Percentiles rank a stretch among this genome's conserved stretches.
phyloP scores from a whole-genome alignment of 768 basidiomycete genomes.

The Leccinellum albellum region DNA sequence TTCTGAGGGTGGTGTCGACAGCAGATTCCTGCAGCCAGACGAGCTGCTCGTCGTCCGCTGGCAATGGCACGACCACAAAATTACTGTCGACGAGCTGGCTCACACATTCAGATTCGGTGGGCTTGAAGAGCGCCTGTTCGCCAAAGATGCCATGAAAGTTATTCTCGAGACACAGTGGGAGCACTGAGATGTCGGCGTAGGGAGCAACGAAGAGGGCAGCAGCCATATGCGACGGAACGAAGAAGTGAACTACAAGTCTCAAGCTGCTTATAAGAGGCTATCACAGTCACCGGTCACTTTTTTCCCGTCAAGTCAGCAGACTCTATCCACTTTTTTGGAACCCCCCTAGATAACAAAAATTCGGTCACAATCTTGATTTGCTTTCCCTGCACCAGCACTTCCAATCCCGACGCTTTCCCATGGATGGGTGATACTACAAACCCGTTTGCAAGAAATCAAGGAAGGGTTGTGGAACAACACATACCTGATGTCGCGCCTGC shows the following conservation, averaged over 20 bases:
- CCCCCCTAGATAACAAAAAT: slow-evolving; percentile 62
- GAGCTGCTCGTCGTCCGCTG: slow-evolving; percentile 36
- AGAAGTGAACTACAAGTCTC: not conserved
- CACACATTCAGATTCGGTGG: slow-evolving; percentile 41
- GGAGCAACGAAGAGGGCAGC: slow-evolving; percentile 20
- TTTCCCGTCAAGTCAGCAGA: slow-evolving; percentile 42
- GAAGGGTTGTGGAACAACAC: slow-evolving; percentile 15
- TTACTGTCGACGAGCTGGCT: not conserved
- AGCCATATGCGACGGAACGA: slow-evolving; percentile 3
- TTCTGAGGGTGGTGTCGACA: slow-evolving; percentile 44
- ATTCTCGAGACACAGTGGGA: slow-evolving; percentile 42
- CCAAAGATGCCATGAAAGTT: slow-evolving; percentile 57
- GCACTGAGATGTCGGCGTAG: slow-evolving; percentile 14
- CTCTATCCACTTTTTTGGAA: slow-evolving; percentile 82
- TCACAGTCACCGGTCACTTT: slow-evolving; percentile 34
- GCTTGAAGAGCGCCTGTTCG: slow-evolving; percentile 47
- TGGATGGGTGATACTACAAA: slow-evolving; percentile 55
- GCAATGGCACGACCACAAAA: slow-evolving; percentile 19
- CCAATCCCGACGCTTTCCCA: slow-evolving; percentile 55
- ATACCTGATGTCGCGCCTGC: slow-evolving; percentile 76
- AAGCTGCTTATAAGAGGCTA: not conserved
- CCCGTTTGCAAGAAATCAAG: not conserved
- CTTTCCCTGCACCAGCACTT: slow-evolving; percentile 85
- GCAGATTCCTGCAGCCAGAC: slow-evolving; percentile 60
- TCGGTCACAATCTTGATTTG: slow-evolving; percentile 66